These are phyloP conservation scores for Fusarium virguliforme DNA, from an alignment of 2,329 filamentous ascomycete genomes.

Conservation along the genomic window DNA sequence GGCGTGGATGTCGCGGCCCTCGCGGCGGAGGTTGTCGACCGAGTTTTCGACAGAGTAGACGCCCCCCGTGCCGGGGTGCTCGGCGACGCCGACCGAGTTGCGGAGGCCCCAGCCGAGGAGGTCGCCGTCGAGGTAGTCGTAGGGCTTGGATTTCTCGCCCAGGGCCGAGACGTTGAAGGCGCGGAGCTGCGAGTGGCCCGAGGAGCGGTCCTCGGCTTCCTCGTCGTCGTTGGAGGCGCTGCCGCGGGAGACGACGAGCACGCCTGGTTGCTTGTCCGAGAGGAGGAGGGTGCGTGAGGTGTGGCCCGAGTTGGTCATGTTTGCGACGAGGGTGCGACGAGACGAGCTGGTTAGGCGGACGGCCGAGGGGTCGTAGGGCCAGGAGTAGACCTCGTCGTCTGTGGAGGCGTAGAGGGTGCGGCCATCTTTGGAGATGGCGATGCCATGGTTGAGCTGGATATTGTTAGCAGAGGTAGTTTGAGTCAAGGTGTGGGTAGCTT, in stretches of 20 bases:
- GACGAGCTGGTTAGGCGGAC: conserved; percentile 62
- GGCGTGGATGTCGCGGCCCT: conserved; percentile 73
- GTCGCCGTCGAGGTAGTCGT: conserved; percentile 65
- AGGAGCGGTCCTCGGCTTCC: conserved; percentile 64
- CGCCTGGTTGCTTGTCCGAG: conserved; percentile 67
- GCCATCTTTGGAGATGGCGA: conserved; percentile 69
- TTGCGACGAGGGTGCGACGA: conserved; percentile 68
- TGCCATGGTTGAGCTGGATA: conserved; percentile 69
- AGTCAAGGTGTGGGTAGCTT: conserved; percentile 32
- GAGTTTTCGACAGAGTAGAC: conserved; percentile 80
- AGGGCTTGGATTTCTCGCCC: conserved; percentile 49
- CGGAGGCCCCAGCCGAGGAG: conserved; percentile 78
- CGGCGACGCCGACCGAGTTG: conserved; percentile 81
- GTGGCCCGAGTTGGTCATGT: conserved; percentile 76
- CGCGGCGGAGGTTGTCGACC: conserved; percentile 74
- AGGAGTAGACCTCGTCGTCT: conserved; percentile 72
- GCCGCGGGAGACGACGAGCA: conserved; percentile 77
- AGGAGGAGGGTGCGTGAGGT: conserved; percentile 78
- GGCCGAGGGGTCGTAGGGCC: conserved; percentile 73
- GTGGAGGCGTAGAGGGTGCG: conserved; percentile 72
- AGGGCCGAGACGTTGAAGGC: conserved; percentile 64
- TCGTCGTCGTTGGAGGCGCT: conserved; percentile 75
- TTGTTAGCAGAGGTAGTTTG: conserved; percentile 13
- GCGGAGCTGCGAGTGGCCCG: conserved; percentile 78
- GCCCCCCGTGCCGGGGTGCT: conserved; percentile 69